Conservation (phyloP, 768 basidiomycete genomes). For the Lentinula detonsa region DNA sequence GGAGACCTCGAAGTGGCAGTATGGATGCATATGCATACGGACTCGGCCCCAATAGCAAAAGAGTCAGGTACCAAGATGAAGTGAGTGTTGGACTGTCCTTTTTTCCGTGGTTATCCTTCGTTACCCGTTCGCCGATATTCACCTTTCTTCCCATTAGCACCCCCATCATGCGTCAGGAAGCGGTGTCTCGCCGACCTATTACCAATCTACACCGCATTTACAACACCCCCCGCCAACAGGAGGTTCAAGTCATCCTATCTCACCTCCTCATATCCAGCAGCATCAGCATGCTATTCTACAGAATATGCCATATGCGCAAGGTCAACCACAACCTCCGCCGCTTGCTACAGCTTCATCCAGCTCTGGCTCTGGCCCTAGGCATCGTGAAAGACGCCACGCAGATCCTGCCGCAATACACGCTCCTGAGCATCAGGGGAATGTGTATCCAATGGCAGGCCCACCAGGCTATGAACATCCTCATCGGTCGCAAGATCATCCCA, state of each 20-base stretch:
- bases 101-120: neutral
- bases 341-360: neutral
- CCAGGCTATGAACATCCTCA: neutral
- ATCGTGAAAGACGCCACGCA: neutral
- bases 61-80: constrained; percentile 2
- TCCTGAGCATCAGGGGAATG: neutral
- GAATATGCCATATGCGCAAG: neutral
- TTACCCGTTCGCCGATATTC: neutral
- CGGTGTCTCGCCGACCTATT: neutral
- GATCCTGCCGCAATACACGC: neutral
- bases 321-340: neutral
- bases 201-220: constrained; percentile 8
- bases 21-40: constrained; percentile 2
- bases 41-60: neutral
- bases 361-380: neutral
- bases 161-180: neutral
- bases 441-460: neutral
- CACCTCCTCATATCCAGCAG: neutral
- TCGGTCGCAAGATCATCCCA: neutral
- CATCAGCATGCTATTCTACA: neutral
- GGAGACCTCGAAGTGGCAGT: constrained; percentile 5
- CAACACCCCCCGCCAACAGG: neutral
- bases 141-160: neutral
- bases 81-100: neutral
- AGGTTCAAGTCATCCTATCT: neutral